phyloP scores from a whole-genome alignment of 306 rosid genomes.

The Psophocarpus tetragonolobus region DNA sequence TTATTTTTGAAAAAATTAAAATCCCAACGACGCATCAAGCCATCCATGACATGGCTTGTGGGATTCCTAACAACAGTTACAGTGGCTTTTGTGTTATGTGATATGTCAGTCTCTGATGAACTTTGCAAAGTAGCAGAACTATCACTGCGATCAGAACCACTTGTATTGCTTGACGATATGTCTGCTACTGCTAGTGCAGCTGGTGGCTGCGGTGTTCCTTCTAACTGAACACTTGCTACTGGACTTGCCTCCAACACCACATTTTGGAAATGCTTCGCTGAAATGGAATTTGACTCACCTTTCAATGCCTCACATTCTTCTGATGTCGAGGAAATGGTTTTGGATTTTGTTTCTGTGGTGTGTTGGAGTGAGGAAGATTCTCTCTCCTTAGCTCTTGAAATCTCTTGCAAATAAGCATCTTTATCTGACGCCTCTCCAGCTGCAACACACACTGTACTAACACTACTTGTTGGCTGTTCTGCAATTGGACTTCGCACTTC shows the following conservation, averaged over 20 bases:
- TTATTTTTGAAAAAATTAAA: slow-evolving; percentile 82
- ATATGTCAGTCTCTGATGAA: slow-evolving; percentile 70
- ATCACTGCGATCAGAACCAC: slow-evolving; percentile 48
- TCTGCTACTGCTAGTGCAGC: not conserved
- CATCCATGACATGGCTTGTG: slow-evolving; percentile 76
- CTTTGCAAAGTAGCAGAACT: slow-evolving; percentile 49
- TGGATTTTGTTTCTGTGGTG: slow-evolving; percentile 39
- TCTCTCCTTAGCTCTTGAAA: slow-evolving; percentile 31
- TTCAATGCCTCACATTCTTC: slow-evolving; percentile 39
- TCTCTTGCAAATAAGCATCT: slow-evolving; percentile 39
- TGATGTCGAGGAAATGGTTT: slow-evolving; percentile 45
- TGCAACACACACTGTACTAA: slow-evolving; percentile 30
- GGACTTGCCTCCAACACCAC: slow-evolving; percentile 40
- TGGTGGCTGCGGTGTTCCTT: not conserved
- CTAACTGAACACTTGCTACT: slow-evolving; percentile 30
- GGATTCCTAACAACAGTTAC: slow-evolving; percentile 82
- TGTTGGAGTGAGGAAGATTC: slow-evolving; percentile 38
- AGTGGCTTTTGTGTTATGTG: slow-evolving; percentile 86
- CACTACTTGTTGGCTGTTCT: slow-evolving; percentile 46
- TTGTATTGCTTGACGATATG: slow-evolving; percentile 46
- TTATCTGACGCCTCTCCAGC: slow-evolving; percentile 38
- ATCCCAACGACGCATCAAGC: slow-evolving; percentile 98
- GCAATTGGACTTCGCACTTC: slow-evolving; percentile 48
- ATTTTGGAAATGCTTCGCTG: slow-evolving; percentile 40
- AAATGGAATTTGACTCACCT: slow-evolving; percentile 43